Conservation (phyloP, 1,284 basidiomycete species). For the Pisolithus thermaeus region DNA sequence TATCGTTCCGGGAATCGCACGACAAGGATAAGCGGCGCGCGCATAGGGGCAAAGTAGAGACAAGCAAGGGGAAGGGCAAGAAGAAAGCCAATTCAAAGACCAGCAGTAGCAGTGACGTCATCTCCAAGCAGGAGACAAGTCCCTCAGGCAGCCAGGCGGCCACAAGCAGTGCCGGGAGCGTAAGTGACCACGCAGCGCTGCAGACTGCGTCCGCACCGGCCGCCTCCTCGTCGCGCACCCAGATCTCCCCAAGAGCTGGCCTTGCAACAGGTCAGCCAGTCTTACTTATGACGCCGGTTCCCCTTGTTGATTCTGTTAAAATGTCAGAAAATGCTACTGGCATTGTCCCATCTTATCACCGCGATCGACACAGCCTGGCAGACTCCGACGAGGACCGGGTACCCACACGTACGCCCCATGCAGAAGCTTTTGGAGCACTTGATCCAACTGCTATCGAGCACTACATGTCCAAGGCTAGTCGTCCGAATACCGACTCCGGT, state of each 20-base stretch:
- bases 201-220: constrained; percentile 10
- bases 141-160: constrained; percentile 21
- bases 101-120: constrained; percentile 11
- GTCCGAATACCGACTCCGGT: constrained; percentile 15
- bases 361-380: constrained; percentile 24
- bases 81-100: constrained; percentile 19
- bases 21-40: constrained; percentile 16
- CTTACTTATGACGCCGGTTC: constrained; percentile 15
- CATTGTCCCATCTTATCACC: constrained; percentile 7
- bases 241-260: constrained; percentile 15
- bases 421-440: constrained; percentile 67
- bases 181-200: constrained; percentile 4
- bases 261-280: constrained; percentile 12
- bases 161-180: constrained; percentile 28
- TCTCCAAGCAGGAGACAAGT: constrained; percentile 4
- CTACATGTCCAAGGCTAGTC: constrained; percentile 30
- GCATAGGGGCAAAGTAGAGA: constrained; percentile 20
- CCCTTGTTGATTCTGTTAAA: constrained; percentile 3
- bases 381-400: constrained; percentile 30
- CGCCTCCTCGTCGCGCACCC: constrained; percentile 9
- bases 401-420: constrained; percentile 58
- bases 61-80: constrained; percentile 16
- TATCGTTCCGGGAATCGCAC: constrained; percentile 11
- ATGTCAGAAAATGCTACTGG: constrained; percentile 7
- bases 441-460: constrained; percentile 54